Evolutionary conservation across 768 basidiomycete genomes (phyloP), one percentile per base, ranked within the genome.

Genomic region (Austroboletus festivus): DNA sequence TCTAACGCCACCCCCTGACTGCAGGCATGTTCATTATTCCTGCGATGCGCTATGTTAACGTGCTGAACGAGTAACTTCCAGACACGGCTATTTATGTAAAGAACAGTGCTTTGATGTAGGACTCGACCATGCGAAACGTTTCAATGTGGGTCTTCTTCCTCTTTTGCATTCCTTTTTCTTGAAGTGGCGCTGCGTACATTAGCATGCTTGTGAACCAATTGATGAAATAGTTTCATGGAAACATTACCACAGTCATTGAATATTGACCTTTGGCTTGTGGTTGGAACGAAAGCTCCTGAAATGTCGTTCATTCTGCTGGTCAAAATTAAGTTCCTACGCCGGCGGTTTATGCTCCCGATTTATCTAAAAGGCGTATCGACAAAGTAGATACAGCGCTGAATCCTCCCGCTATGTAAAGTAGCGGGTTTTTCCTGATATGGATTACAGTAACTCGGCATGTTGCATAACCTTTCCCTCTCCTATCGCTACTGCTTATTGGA

Each of bases 31-130:
- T 38, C 19, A 43, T n/a, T n/a, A n/a, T 26, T 50, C 24, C 26
- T 11, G 9, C n/a, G n/a, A n/a, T n/a, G n/a, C n/a, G n/a, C n/a
- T 22, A 15, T 20, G 5, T 38, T 24, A 5, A 33, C 13, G 12
- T 4, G 11, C 7, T 19, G 45, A 35, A 56, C 15, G 18, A 33
- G 23, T 38, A 19, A 13, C 2, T 26, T 3, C n/a, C 5, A 57
- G 55, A 35, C 47, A 52, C 18, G 55, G 50, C 18, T 55, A 44
- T 28, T 46, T 30, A 18, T 57, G 54, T 24, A 46, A 48, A 24
- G 49, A 51, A n/a, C 55, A 57, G 22, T 31, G 50, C 28, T 57
- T 26, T 15, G 38, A 55, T 4, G 3, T 18, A 20, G 55, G 55
- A 19, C 44, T 47, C 9, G 34, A 46, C 34, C 54, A 56, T 5